These are phyloP conservation scores for Saksenaea oblongispora DNA, from an alignment of 371 early-diverging fungal species.

Conservation along the genomic window DNA sequence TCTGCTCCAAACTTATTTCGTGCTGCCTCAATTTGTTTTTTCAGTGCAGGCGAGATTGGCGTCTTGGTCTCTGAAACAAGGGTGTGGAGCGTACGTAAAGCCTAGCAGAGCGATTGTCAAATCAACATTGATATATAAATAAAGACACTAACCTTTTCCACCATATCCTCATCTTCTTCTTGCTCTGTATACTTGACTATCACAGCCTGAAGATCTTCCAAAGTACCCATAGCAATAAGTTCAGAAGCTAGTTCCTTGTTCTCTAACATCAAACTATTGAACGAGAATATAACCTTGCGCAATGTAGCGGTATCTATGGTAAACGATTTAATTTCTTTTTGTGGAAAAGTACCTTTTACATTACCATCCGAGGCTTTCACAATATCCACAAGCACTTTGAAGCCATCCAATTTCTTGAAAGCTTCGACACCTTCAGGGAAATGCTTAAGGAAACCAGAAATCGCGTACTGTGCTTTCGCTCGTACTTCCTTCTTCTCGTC, in stretches of 20 bases:
- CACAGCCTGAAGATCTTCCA: slow-evolving; percentile 34
- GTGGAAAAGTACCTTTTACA: neutral
- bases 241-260: slow-evolving; percentile 27
- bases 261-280: slow-evolving; percentile 62
- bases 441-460: slow-evolving; percentile 78
- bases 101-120: slow-evolving; percentile 16
- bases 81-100: slow-evolving; percentile 44
- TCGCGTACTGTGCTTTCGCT: slow-evolving; percentile 76
- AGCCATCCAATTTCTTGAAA: slow-evolving; percentile 59
- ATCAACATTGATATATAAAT: neutral
- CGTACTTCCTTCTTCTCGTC: slow-evolving; percentile 63
- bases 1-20: slow-evolving; percentile 43
- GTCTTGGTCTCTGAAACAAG: slow-evolving; percentile 25
- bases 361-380: slow-evolving; percentile 47
- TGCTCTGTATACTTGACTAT: slow-evolving; percentile 44
- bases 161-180: slow-evolving; percentile 66
- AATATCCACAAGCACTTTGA: slow-evolving; percentile 45
- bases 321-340: neutral
- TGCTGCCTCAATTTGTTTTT: slow-evolving; percentile 34
- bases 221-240: slow-evolving; percentile 36
- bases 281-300: slow-evolving; percentile 66
- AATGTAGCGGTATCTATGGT: slow-evolving; percentile 42
- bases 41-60: slow-evolving; percentile 24
- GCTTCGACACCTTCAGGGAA: slow-evolving; percentile 61
- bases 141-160: slow-evolving; percentile 56